Base-by-base conservation (phyloP, 2,329 filamentous ascomycete species). In the Beauveria asiatica region DNA sequence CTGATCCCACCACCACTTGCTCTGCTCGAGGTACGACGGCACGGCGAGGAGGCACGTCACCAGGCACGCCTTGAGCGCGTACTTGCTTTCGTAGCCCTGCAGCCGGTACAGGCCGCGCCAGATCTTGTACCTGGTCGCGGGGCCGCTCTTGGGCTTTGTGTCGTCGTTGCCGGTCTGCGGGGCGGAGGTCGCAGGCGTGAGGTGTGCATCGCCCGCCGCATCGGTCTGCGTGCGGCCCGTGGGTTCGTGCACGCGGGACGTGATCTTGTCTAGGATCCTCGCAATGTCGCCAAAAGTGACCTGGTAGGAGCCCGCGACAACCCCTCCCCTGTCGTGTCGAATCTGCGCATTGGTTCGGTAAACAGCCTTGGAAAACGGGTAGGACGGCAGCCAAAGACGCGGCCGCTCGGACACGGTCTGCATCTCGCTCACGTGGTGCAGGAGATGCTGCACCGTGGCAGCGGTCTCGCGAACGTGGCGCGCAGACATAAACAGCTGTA, bases 31-130 rank as follows among this genome's bases (percentile, higher is more conserved):
- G 75, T 81, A 85, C 3, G 80, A 80, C 5, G 83, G 82, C 21
- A 84, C 69, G 0, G 82, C 76, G 5, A 85, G 69, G 0, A 82
- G 66, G 0, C 77, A 77, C 2, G 76, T 82, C 17, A 81, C 73
- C 7, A 82, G 65, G 21, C 77, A 77, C 10, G 82, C 80, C 67
- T 84, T 85, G 49, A 84, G 72, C 11, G 82, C 81, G 65, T 83
- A 85, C 48, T 78, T 75, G 50, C 78, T 79, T 64, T 84, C 82
- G 53, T 83, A 84, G 0, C 81, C 82, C 63, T 85, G 82, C 1
- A 84, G 64, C 8, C 77, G 74, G 62, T 83, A 80, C 10, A 84
- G 64, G 1, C 78, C 63, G 6, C 68, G 67, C 82, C 82, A 85
- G 3, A 79, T 64, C 54, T 68, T 74, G 65, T 79, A 80, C 9